Conservation (phyloP, 192 early-diverging fungal genomes). For the Gamsiella multidivaricata region DNA sequence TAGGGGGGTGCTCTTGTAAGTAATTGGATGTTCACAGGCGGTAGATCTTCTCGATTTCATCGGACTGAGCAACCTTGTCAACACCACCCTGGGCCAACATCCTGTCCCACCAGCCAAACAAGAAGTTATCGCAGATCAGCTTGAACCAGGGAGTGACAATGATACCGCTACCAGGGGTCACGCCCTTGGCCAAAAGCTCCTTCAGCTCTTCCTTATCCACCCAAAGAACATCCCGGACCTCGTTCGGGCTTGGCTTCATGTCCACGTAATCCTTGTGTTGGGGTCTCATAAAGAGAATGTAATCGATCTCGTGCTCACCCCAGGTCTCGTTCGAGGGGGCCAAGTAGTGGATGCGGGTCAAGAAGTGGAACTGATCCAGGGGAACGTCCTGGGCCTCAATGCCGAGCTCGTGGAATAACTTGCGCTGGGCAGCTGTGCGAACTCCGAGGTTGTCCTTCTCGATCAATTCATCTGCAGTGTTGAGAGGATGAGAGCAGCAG, state of each 20-base stretch:
- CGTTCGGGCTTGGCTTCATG: slow-evolving; percentile 85
- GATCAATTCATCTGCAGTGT: slow-evolving; percentile 78
- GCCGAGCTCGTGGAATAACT: slow-evolving; percentile 96
- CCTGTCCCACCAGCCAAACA: slow-evolving; percentile 97
- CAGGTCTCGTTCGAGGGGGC: slow-evolving; percentile 95
- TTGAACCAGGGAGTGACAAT: slow-evolving; percentile 95
- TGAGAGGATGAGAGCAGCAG: slow-evolving; percentile 97
- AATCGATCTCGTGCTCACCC: slow-evolving; percentile 99
- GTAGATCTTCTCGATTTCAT: slow-evolving; percentile 47
- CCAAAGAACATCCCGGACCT: slow-evolving; percentile 86
- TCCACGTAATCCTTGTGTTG: slow-evolving; percentile 69
- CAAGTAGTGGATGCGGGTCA: slow-evolving; percentile 96
- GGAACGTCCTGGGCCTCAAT: slow-evolving; percentile 83
- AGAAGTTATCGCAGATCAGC: slow-evolving; percentile 89
- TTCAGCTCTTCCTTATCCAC: slow-evolving; percentile 86
- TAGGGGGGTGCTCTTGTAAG: too few relatives aligned
- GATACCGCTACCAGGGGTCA: slow-evolving; percentile 37
- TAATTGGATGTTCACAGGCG: slow-evolving; percentile 44
- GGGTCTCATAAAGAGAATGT: slow-evolving; percentile 90
- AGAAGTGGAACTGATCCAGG: slow-evolving; percentile 84
- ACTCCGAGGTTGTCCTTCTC: slow-evolving; percentile 82
- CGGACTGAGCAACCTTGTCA: slow-evolving; percentile 35
- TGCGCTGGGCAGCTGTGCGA: slow-evolving; percentile 89
- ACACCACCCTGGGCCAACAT: slow-evolving; percentile 58
- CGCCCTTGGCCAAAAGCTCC: slow-evolving; percentile 31